phyloP scores from a whole-genome alignment of 352 stramenopile genomes.

The Phytophthora tentaculata region DNA sequence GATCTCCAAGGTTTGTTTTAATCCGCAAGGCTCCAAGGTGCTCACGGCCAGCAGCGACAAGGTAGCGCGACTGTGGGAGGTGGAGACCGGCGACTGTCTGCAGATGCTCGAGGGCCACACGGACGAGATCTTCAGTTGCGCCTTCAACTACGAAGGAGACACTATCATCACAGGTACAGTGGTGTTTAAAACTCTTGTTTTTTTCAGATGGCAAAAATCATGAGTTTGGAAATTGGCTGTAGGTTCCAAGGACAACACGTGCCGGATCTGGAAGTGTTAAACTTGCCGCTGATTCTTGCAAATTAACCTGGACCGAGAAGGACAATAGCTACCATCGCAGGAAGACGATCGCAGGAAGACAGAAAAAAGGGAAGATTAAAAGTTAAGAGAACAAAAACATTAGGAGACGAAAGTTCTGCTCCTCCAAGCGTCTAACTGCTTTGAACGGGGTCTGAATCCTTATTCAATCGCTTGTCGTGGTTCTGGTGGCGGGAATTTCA shows the following conservation, averaged over 20 bases:
- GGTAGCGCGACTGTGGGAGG: slow-evolving; percentile 93
- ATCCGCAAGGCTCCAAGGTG: slow-evolving; percentile 94
- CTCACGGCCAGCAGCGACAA: slow-evolving; percentile 96
- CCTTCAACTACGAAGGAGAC: slow-evolving; percentile 97
- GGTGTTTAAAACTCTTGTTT: neutral
- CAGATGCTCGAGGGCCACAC: slow-evolving; percentile 96
- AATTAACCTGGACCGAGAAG: neutral
- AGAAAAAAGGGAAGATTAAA: slow-evolving; percentile 11
- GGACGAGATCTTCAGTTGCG: slow-evolving; percentile 97
- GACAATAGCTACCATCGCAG: too few species aligned
- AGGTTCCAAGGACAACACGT: slow-evolving; percentile 89
- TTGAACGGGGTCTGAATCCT: too few species aligned
- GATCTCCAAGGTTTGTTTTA: slow-evolving; percentile 96
- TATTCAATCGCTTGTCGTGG: neutral
- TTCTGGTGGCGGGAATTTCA: slow-evolving; percentile 4
- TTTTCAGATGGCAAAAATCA: too few species aligned
- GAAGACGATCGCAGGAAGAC: too few species aligned
- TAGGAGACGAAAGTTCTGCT: neutral
- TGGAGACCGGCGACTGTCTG: slow-evolving; percentile 94
- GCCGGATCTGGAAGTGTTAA: slow-evolving; percentile 85
- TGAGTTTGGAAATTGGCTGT: neutral
- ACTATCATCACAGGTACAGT: slow-evolving; percentile 96
- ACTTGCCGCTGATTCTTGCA: neutral
- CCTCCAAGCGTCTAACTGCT: too few species aligned
- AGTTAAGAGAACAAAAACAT: slow-evolving; percentile 31